A percentile compares a stretch with the other conserved stretches of the same genome.
phyloP scores from a whole-genome alignment of 306 rosid species.

The Cucurbita ficifolia region DNA sequence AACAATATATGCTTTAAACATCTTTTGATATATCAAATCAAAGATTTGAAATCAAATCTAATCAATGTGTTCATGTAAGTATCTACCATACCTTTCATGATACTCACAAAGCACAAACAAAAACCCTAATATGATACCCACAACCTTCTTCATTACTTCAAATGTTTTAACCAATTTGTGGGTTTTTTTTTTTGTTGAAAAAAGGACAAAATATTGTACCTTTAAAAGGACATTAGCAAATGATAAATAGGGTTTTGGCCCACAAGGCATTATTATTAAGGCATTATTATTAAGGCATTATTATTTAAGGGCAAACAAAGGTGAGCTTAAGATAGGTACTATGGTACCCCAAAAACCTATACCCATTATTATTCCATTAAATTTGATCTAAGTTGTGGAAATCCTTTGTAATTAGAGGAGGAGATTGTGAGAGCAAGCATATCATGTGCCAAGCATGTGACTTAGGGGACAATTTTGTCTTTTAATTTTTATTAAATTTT shows the following conservation, averaged over 20 bases:
- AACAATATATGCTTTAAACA: background rate
- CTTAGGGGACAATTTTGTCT: background rate
- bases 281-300: background rate
- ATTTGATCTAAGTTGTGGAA: background rate
- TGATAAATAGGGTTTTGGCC: background rate
- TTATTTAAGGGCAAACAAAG: background rate
- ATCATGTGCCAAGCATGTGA: slow-evolving; percentile 1
- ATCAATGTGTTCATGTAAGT: background rate
- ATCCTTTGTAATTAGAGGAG: background rate
- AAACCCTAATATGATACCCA: background rate
- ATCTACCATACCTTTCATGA: background rate
- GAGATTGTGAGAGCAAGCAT: background rate
- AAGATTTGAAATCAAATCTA: background rate
- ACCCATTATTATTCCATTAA: background rate
- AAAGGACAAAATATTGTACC: background rate
- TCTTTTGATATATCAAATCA: background rate
- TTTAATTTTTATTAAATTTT: background rate
- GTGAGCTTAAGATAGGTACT: background rate
- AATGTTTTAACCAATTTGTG: background rate
- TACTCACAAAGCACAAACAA: background rate
- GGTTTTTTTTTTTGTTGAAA: background rate
- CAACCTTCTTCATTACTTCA: background rate
- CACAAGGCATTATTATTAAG: background rate
- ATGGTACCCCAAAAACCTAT: background rate
- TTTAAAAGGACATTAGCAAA: background rate